These are phyloP conservation scores for Rhizoctonia solani DNA, from an alignment of 1,284 basidiomycete genomes.

Conservation along the genomic window DNA sequence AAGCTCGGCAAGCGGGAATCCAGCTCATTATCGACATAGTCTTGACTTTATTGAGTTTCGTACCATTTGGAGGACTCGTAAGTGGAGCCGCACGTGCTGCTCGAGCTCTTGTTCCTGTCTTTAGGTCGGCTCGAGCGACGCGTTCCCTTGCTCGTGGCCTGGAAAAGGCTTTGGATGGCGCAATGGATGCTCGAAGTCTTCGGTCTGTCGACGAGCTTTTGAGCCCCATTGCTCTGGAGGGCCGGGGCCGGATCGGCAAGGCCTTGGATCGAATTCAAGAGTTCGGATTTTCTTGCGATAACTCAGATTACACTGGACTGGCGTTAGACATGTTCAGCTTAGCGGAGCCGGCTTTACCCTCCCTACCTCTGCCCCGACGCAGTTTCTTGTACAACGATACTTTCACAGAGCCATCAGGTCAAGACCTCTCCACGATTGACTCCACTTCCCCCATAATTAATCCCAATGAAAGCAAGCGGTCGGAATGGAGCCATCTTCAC, in stretches of 20 bases:
- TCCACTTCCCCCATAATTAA: too few relatives aligned
- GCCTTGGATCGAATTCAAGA: conserved; percentile 26
- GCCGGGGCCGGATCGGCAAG: conserved; percentile 12
- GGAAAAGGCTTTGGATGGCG: conserved; percentile 7
- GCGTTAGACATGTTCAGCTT: not conserved
- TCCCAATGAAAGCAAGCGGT: too few relatives aligned
- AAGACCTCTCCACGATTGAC: not conserved
- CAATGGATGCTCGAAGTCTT: conserved; percentile 2
- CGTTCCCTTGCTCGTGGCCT: not conserved
- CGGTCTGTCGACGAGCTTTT: conserved; percentile 8
- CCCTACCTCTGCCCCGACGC: not conserved
- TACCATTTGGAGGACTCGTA: conserved; percentile 19
- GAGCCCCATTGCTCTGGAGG: conserved; percentile 12
- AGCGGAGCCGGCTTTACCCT: not conserved
- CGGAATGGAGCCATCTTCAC: too few relatives aligned
- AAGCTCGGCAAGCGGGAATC: conserved; percentile 25
- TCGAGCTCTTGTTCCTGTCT: conserved; percentile 2
- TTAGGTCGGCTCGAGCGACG: conserved; percentile 18
- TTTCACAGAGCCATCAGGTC: not conserved
- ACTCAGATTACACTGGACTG: not conserved
- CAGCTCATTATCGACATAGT: conserved; percentile 19
- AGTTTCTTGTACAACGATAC: not conserved
- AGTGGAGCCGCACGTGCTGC: conserved; percentile 14
- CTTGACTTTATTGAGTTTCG: conserved; percentile 13
- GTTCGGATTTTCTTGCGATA: not conserved